phyloP scores from a whole-genome alignment of 257 asterid genomes.

The Solanum bulbocastanum region DNA sequence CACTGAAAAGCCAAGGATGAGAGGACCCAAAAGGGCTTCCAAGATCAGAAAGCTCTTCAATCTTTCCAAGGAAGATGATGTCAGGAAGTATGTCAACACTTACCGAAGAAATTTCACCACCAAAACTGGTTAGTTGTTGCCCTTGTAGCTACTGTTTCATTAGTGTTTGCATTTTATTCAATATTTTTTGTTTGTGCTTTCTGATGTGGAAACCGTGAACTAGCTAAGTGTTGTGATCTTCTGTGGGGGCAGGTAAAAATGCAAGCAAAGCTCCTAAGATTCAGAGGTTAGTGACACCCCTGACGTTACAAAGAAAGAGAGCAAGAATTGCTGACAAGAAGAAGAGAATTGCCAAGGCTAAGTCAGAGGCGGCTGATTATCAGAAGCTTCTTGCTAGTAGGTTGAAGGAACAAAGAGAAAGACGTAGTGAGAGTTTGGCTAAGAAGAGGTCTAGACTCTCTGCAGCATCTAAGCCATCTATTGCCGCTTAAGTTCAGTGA shows the following conservation, averaged over 20 bases:
- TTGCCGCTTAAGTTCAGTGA: background rate
- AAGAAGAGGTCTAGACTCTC: constrained; percentile 2
- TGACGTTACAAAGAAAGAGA: background rate
- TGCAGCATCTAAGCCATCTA: background rate
- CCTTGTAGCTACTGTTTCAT: background rate
- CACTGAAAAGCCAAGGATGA: constrained; percentile 5
- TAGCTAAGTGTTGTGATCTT: background rate
- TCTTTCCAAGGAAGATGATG: constrained; percentile 3
- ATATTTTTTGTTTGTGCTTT: background rate
- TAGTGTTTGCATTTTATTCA: background rate
- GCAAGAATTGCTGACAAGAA: background rate
- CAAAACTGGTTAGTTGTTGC: background rate
- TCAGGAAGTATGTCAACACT: constrained; percentile 2
- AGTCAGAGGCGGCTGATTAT: background rate
- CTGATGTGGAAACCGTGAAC: background rate
- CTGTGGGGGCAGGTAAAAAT: background rate
- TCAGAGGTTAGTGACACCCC: constrained; percentile 1
- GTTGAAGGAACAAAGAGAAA: constrained; percentile 3
- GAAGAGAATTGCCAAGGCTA: constrained; percentile 3
- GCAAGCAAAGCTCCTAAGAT: background rate
- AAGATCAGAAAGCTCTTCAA: constrained; percentile 3
- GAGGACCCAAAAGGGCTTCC: constrained; percentile 5
- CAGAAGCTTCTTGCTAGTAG: constrained; percentile 4
- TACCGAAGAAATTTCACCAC: background rate
- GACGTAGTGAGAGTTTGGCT: constrained; percentile 3